These are phyloP conservation scores for Kwoniella sp. DNA, from an alignment of 768 basidiomycete genomes.

Conservation along the genomic window DNA sequence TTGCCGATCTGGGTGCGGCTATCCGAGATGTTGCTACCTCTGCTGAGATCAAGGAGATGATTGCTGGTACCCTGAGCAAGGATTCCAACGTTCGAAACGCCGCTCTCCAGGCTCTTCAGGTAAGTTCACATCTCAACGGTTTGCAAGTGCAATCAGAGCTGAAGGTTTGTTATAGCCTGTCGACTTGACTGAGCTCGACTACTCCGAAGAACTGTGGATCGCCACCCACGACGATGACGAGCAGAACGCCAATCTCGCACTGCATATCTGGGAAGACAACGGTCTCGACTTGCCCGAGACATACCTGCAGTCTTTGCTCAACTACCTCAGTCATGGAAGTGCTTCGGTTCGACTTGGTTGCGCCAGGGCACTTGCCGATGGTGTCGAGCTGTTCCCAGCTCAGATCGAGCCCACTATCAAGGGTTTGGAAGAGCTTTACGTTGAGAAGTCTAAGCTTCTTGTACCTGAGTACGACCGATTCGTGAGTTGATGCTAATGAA, in stretches of 20 bases:
- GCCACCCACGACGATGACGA: conserved; percentile 86
- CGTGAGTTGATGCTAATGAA: conserved; percentile 59
- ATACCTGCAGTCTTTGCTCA: conserved; percentile 64
- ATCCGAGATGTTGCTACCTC: conserved; percentile 67
- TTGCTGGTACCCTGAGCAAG: conserved; percentile 75
- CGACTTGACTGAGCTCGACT: conserved; percentile 91
- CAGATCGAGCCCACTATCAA: conserved; percentile 58
- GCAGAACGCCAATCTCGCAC: conserved; percentile 80
- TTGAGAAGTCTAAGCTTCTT: conserved; percentile 84
- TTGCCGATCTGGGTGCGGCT: conserved; percentile 79
- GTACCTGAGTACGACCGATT: conserved; percentile 92
- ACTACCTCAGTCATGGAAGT: conserved; percentile 80
- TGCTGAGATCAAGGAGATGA: conserved; percentile 68
- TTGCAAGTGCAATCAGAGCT: neutral
- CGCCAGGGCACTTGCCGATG: conserved; percentile 74
- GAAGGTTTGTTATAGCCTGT: conserved; percentile 65
- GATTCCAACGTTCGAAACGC: conserved; percentile 85
- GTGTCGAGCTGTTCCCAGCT: conserved; percentile 71
- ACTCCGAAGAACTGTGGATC: conserved; percentile 85
- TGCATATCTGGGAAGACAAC: conserved; percentile 90
- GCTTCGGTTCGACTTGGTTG: conserved; percentile 74
- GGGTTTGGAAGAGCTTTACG: conserved; percentile 71
- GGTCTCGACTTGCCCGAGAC: conserved; percentile 80
- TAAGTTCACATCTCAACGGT: conserved; percentile 50
- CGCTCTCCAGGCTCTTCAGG: conserved; percentile 87